phyloP scores from a whole-genome alignment of 805 yeast species.

The Pichia cabralensis region DNA sequence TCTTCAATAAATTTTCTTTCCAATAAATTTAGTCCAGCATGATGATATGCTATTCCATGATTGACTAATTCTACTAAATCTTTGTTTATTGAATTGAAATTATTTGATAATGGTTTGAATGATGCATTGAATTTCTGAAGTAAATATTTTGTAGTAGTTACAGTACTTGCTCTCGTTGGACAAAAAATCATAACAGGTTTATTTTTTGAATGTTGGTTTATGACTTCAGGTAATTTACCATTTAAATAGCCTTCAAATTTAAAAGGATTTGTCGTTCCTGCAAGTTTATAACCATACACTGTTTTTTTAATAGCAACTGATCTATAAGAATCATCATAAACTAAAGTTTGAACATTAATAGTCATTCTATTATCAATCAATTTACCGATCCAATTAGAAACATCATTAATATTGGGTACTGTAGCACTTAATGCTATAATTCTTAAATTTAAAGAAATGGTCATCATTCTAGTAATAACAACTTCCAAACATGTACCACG shows the following conservation, averaged over 20 bases:
- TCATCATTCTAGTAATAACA: slow-evolving; percentile 85
- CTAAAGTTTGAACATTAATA: slow-evolving; percentile 69
- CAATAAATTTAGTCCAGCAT: slow-evolving; percentile 66
- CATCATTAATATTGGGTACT: slow-evolving; percentile 82
- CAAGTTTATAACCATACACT: slow-evolving; percentile 34
- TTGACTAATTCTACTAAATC: slow-evolving; percentile 43
- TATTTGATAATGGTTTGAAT: slow-evolving; percentile 62
- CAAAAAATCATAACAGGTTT: slow-evolving; percentile 77
- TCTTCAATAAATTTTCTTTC: slow-evolving; percentile 63
- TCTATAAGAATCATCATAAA: slow-evolving; percentile 82
- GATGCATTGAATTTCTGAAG: slow-evolving; percentile 47
- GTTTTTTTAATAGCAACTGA: slow-evolving; percentile 84
- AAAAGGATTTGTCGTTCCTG: slow-evolving; percentile 32
- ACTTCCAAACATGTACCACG: slow-evolving; percentile 97
- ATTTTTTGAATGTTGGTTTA: slow-evolving; percentile 30
- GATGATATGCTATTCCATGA: slow-evolving; percentile 72
- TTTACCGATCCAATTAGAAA: slow-evolving; percentile 76
- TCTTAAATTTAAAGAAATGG: slow-evolving; percentile 82
- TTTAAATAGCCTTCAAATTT: slow-evolving; percentile 38
- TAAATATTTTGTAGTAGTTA: slow-evolving; percentile 66
- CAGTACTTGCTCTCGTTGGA: slow-evolving; percentile 71
- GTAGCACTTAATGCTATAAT: slow-evolving; percentile 91
- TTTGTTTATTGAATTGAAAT: slow-evolving; percentile 40
- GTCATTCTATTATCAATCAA: slow-evolving; percentile 33
- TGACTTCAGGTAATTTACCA: slow-evolving; percentile 30